phyloP scores from a whole-genome alignment of 2,329 filamentous ascomycete species.

The Penicillium sp. region DNA sequence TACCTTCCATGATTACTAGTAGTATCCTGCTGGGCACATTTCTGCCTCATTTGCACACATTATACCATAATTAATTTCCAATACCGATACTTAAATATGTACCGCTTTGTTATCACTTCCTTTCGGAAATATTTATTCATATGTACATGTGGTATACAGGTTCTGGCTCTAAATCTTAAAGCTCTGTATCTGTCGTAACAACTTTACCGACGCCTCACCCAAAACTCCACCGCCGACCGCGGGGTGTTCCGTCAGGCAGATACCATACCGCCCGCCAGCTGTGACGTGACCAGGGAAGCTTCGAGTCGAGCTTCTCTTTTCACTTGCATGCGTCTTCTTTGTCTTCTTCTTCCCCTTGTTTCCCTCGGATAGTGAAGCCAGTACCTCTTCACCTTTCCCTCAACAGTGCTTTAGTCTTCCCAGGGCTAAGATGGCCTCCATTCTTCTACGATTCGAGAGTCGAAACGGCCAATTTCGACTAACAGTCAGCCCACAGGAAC shows the following conservation, averaged over 20 bases:
- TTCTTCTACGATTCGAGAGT: slow-evolving; percentile 84
- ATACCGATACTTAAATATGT: background rate
- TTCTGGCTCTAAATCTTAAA: background rate
- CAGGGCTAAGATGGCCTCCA: slow-evolving; percentile 46
- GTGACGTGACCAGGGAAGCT: slow-evolving; percentile 25
- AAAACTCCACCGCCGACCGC: background rate
- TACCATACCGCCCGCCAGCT: slow-evolving; percentile 18
- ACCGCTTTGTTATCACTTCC: background rate
- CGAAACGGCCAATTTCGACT: slow-evolving; percentile 91
- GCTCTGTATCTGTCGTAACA: background rate
- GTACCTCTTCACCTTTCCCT: background rate
- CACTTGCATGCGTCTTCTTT: background rate
- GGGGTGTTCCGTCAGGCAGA: background rate
- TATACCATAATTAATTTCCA: background rate
- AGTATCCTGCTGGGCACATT: background rate
- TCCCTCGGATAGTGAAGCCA: background rate
- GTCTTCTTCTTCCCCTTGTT: background rate
- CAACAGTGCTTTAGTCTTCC: background rate
- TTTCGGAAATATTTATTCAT: background rate
- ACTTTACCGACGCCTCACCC: background rate
- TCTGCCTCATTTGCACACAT: background rate
- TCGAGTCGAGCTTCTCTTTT: slow-evolving; percentile 7
- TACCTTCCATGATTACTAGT: background rate
- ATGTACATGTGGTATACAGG: background rate
- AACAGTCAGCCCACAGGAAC: slow-evolving; percentile 68